phyloP scores from a whole-genome alignment of 129 eudicot species.

The Pittosporum tobira region DNA sequence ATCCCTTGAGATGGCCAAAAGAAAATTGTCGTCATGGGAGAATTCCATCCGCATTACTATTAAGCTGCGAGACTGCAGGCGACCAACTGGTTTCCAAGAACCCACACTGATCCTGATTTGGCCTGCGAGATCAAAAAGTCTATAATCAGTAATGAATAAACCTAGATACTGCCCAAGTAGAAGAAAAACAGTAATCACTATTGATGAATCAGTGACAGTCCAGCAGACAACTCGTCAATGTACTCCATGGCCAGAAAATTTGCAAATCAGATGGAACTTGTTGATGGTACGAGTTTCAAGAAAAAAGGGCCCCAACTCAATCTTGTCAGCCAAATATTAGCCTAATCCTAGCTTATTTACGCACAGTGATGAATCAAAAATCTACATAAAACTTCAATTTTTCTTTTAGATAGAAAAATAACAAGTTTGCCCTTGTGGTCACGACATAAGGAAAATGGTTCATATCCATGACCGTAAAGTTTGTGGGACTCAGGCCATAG shows the following conservation, averaged over 20 bases:
- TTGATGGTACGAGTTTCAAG: background rate
- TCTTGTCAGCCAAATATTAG: background rate
- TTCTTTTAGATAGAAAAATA: background rate
- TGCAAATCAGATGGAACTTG: background rate
- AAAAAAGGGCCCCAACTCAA: background rate
- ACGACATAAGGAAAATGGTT: constrained; percentile 74
- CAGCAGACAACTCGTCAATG: constrained; percentile 2
- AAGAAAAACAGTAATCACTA: background rate
- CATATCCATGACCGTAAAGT: constrained; percentile 98
- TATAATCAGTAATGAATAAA: background rate
- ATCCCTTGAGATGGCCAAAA: constrained; percentile 88
- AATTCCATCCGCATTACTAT: constrained; percentile 96
- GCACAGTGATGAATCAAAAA: too few species aligned
- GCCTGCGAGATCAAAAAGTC: constrained; percentile 46
- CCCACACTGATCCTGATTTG: constrained; percentile 85
- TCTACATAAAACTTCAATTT: too few species aligned
- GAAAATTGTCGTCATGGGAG: constrained; percentile 83
- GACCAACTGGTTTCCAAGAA: constrained; percentile 87
- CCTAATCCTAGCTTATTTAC: background rate
- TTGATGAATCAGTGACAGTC: background rate
- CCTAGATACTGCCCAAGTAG: background rate
- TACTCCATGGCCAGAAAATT: background rate
- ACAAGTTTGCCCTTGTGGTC: constrained; percentile 83
- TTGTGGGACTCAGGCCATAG: constrained; percentile 98
- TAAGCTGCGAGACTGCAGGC: constrained; percentile 87